These are phyloP conservation scores for Amanita rubescens DNA, from an alignment of 768 basidiomycete species.

Conservation along the genomic window DNA sequence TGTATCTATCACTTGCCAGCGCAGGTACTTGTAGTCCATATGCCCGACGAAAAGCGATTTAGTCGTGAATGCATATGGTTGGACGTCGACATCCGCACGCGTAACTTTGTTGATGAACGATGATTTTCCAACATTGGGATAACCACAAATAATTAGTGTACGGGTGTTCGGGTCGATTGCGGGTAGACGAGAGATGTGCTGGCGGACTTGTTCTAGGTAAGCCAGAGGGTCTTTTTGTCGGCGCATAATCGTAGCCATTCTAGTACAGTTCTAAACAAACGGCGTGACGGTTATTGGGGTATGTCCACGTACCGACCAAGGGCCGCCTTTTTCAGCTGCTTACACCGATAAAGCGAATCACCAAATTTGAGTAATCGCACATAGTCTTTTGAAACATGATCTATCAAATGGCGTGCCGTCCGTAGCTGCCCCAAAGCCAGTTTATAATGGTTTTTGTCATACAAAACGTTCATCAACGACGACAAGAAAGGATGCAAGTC, in stretches of 20 bases:
- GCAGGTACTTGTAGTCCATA: constrained; percentile 96
- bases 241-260: constrained; percentile 98
- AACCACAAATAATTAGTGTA: constrained; percentile 95
- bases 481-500: constrained; percentile 96
- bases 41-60: constrained; percentile 98
- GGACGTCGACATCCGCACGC: constrained; percentile 97
- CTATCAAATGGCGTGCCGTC: constrained; percentile 92
- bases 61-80: constrained; percentile 99
- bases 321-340: constrained; percentile 96
- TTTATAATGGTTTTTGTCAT: constrained; percentile 99
- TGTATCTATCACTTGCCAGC: constrained; percentile 99
- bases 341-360: constrained; percentile 95
- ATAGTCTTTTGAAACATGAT: constrained; percentile 96
- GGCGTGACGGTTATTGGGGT: background rate
- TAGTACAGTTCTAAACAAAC: background rate
- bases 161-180: constrained; percentile 98
- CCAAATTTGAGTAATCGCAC: constrained; percentile 96
- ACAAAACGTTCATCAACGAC: constrained; percentile 95
- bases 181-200: constrained; percentile 97
- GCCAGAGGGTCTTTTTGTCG: constrained; percentile 98
- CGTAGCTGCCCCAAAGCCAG: constrained; percentile 95
- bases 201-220: constrained; percentile 97
- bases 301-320: constrained; percentile 77
- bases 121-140: constrained; percentile 99
- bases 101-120: constrained; percentile 99